phyloP scores from a whole-genome alignment of 441 rosid species.

The Dalechampia spathulata region DNA sequence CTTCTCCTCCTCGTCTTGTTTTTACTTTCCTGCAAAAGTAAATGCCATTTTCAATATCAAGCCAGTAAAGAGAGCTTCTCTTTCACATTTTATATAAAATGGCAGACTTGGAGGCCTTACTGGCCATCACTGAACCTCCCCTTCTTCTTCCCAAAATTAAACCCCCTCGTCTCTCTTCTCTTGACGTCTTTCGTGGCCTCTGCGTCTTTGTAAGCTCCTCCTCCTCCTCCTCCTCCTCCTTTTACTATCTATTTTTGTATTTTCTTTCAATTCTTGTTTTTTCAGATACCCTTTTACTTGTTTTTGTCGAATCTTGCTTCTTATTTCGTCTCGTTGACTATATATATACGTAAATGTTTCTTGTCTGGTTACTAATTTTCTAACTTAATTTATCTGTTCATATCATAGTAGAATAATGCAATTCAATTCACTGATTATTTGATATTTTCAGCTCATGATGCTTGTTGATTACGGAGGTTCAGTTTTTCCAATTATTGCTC shows the following conservation, averaged over 20 bases:
- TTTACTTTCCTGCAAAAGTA: no score
- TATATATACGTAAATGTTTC: background rate
- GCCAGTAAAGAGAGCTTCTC: background rate
- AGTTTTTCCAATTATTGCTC: constrained; percentile 23
- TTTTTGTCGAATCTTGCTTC: background rate
- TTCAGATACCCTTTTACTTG: background rate
- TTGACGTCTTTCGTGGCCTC: constrained; percentile 25
- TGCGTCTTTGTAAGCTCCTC: constrained; percentile 19
- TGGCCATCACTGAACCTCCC: background rate
- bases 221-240: background rate
- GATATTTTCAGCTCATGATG: constrained; percentile 24
- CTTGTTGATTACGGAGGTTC: constrained; percentile 29
- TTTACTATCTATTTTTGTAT: background rate
- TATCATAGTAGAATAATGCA: background rate
- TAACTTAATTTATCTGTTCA: background rate
- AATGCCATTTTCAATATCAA: no score
- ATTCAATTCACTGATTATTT: no score
- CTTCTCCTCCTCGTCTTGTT: no score
- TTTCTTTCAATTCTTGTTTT: background rate
- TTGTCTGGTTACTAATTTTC: background rate
- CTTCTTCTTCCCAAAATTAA: background rate
- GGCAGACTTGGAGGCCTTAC: constrained; percentile 8
- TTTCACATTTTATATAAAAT: background rate
- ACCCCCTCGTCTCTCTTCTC: constrained; percentile 19
- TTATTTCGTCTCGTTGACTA: background rate